phyloP scores from a whole-genome alignment of 2,329 filamentous ascomycete genomes.

The Pseudocercospora vitis region DNA sequence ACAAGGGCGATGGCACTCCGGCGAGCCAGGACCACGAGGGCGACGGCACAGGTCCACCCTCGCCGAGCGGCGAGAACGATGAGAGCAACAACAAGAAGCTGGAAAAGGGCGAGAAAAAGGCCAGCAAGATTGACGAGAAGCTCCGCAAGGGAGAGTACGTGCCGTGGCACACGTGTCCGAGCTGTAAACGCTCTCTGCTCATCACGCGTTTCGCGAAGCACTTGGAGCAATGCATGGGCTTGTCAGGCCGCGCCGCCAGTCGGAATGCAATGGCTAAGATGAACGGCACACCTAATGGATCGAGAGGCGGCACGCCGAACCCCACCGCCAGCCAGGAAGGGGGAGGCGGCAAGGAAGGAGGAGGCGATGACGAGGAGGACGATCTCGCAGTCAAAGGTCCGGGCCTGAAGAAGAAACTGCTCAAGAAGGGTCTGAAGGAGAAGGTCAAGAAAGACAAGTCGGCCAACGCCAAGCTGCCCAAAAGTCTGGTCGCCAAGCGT shows the following conservation, averaged over 20 bases:
- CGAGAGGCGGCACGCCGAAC: constrained; percentile 38
- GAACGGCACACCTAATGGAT: constrained; percentile 36
- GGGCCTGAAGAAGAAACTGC: constrained; percentile 39
- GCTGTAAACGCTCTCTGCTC: constrained; percentile 61
- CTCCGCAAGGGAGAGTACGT: constrained; percentile 53
- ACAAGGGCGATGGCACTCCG: constrained; percentile 49
- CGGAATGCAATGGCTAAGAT: constrained; percentile 52
- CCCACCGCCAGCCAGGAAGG: constrained; percentile 29
- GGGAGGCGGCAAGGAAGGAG: constrained; percentile 25
- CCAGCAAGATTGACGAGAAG: constrained; percentile 45
- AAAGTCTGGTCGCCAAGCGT: constrained; percentile 30
- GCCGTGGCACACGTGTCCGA: constrained; percentile 58
- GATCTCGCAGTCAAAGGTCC: constrained; percentile 29
- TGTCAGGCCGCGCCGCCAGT: constrained; percentile 54
- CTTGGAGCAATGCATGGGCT: constrained; percentile 60
- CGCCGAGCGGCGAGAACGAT: constrained; percentile 32
- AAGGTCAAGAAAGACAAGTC: constrained; percentile 48
- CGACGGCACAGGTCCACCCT: constrained; percentile 36
- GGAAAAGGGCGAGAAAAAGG: constrained; percentile 48
- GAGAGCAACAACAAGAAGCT: constrained; percentile 38
- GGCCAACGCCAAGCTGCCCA: constrained; percentile 37
- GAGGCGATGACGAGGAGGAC: constrained; percentile 34
- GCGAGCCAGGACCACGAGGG: constrained; percentile 45
- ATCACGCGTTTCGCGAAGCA: constrained; percentile 63
- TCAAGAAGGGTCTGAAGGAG: constrained; percentile 44